Evolutionary conservation across 2,329 filamentous ascomycete species (phyloP), one percentile per base, ranked within the genome.

Genomic region (Diaporthe amygdali): DNA sequence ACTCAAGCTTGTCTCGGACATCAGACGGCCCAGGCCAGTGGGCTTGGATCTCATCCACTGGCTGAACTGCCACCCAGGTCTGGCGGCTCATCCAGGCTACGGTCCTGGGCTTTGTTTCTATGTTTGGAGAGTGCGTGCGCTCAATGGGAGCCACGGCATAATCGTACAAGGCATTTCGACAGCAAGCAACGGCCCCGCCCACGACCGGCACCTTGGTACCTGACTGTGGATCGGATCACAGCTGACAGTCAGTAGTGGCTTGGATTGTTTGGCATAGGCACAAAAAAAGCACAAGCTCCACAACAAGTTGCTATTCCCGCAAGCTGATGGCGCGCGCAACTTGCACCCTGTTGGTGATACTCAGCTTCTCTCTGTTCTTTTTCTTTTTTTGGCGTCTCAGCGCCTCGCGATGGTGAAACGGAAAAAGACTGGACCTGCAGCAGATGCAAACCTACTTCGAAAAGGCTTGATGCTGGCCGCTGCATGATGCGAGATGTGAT

Each of bases 1-100:
- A 72, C 64, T 64, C 63, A 66, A 39, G 49, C 49, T 47, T 71
- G 68, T 72, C 69, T 72, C 71, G 71, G 68, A 66, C 49, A 37
- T 72, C 68, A 68, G 69, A 34, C 69, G 64, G 32, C 63, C 41
- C 37, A 51, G 34, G 30, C 71, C 71, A 71, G 64, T 71, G 46
- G 52, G 30, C 59, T 32, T 32, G 44, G 54, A 51, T 52, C 47
- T 71, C 27, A 25, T 56, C 37, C 30, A 47, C 44, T 32, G 27
- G 34, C 55, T 59, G 25, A 25, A 46, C 52, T 59, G 54, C 34
- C 34, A 41, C 34, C 56, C 44, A 39, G 6, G 37, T 39, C 39
- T 63, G 59, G 41, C 41, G 12, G 41, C 27, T 52, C 37, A 41
- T 49, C 47, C 59, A 63, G 27, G 41, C 59, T n/a, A 64, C 3